These are phyloP conservation scores for Trichoderma sp. DNA, from an alignment of 2,329 filamentous ascomycete genomes.

Conservation along the genomic window DNA sequence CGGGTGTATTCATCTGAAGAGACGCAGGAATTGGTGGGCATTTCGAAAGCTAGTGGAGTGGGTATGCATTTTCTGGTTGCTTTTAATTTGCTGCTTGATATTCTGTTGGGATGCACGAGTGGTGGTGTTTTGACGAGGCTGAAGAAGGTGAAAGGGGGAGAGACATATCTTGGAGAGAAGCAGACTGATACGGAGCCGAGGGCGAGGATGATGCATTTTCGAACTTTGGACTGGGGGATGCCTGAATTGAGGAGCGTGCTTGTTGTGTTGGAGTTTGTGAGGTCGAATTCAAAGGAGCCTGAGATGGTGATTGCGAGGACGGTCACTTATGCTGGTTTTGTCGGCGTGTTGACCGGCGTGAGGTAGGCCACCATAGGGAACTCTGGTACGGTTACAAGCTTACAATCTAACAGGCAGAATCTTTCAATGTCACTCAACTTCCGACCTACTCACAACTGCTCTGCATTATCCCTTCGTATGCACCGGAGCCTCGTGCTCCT, in stretches of 20 bases:
- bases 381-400: not conserved
- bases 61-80: not conserved
- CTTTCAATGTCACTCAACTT: not conserved
- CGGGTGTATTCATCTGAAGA: not conserved
- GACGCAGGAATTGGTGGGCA: not conserved
- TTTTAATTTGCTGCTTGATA: not conserved
- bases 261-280: not conserved
- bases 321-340: not conserved
- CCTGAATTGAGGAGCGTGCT: not conserved
- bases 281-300: not conserved
- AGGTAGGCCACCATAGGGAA: not conserved
- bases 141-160: not conserved
- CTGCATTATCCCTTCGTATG: not conserved
- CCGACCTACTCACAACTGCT: not conserved
- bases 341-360: not conserved
- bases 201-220: not conserved
- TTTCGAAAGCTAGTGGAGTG: not conserved
- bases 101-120: not conserved
- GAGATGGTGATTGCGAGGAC: not conserved
- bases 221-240: not conserved
- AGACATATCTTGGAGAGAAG: not conserved
- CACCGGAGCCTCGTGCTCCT: not conserved
- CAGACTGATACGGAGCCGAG: not conserved
- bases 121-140: not conserved
- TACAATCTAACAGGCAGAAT: not conserved